phyloP scores from a whole-genome alignment of 495 filamentous ascomycete genomes.

The Hypoxylon fragiforme region DNA sequence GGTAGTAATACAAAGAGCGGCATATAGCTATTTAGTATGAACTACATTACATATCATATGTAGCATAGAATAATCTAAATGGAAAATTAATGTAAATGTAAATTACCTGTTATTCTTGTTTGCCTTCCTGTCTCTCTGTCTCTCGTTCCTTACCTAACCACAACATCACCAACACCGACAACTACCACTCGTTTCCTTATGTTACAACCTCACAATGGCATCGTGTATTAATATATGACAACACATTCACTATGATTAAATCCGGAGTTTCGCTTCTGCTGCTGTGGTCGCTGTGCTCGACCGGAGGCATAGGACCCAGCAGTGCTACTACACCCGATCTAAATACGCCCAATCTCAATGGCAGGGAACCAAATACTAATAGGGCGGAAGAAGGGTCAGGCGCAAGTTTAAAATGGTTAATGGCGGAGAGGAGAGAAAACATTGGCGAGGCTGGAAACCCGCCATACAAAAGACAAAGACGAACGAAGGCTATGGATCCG shows the following conservation, averaged over 20 bases:
- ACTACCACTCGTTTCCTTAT: not conserved
- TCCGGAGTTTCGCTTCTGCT: constrained; percentile 12
- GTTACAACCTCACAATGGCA: constrained; percentile 16
- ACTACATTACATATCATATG: too few relatives aligned
- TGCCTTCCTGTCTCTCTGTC: not conserved
- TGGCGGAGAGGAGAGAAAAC: not conserved
- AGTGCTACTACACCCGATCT: not conserved
- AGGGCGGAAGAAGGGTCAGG: not conserved
- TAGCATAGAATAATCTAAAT: too few relatives aligned
- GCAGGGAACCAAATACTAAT: not conserved
- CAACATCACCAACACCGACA: not conserved
- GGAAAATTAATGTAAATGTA: too few relatives aligned
- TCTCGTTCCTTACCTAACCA: not conserved
- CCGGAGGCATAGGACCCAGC: not conserved
- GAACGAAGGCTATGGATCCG: not conserved
- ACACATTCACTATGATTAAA: constrained; percentile 19
- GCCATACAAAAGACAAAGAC: not conserved
- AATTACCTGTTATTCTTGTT: too few relatives aligned
- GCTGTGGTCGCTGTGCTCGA: constrained; percentile 25
- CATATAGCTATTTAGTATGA: too few relatives aligned
- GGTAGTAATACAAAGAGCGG: too few relatives aligned
- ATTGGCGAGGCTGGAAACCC: not conserved
- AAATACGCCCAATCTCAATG: not conserved
- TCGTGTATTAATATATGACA: constrained; percentile 10
- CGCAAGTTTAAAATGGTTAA: not conserved